These are phyloP conservation scores for Zasmidium citrigriseum DNA, from an alignment of 2,329 filamentous ascomycete species.

Conservation along the genomic window DNA sequence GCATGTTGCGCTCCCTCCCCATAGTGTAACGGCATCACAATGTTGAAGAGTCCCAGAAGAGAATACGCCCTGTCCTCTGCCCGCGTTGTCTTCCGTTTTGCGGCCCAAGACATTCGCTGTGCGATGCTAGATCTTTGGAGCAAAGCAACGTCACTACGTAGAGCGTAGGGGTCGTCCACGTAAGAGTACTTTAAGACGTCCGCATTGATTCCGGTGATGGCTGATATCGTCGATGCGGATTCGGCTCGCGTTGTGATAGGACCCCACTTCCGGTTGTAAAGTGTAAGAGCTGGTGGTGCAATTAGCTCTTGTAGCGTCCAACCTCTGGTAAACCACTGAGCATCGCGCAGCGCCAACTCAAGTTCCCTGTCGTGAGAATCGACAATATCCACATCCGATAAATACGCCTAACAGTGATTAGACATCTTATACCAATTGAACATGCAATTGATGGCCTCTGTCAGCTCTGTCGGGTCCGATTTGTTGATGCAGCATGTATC, in stretches of 20 bases:
- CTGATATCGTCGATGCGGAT: too few species aligned
- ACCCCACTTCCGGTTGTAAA: too few species aligned
- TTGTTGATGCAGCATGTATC: conserved; percentile 28
- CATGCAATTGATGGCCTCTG: conserved; percentile 27
- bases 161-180: too few species aligned
- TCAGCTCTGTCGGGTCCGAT: conserved; percentile 18
- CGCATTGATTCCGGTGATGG: too few species aligned
- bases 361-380: background rate
- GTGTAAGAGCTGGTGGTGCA: too few species aligned
- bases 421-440: conserved; percentile 22
- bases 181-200: too few species aligned
- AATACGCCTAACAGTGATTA: conserved; percentile 17
- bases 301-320: conserved; percentile 8
- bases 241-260: too few species aligned
- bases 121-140: background rate
- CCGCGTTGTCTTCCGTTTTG: conserved; percentile 9
- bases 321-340: background rate
- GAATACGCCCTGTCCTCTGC: conserved; percentile 14
- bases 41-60: conserved; percentile 14
- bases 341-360: background rate
- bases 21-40: conserved; percentile 12
- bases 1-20: conserved; percentile 14
- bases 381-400: conserved; percentile 8
- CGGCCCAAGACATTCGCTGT: conserved; percentile 10
- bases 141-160: background rate